phyloP scores from a whole-genome alignment of 768 basidiomycete genomes.

The Suillus placidus region DNA sequence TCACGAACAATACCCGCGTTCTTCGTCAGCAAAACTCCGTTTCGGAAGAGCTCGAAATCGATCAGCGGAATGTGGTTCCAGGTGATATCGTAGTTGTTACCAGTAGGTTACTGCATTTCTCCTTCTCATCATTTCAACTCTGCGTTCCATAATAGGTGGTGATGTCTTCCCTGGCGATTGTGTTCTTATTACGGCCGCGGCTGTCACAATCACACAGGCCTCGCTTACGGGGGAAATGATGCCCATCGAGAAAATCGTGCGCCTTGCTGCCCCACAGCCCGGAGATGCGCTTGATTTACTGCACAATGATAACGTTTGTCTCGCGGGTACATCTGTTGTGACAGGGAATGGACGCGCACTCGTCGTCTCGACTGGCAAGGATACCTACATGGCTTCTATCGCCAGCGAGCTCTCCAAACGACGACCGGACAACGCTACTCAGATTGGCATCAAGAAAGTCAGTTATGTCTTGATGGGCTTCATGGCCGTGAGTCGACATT shows the following conservation, averaged over 20 bases:
- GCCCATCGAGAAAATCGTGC: slow-evolving; percentile 35
- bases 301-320: slow-evolving; percentile 35
- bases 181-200: slow-evolving; percentile 35
- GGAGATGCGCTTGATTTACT: slow-evolving; percentile 31
- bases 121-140: neutral
- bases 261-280: slow-evolving; percentile 18
- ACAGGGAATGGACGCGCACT: slow-evolving; percentile 35
- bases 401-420: slow-evolving; percentile 35
- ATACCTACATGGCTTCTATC: slow-evolving; percentile 40
- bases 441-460: slow-evolving; percentile 36
- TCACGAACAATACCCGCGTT: slow-evolving; percentile 36
- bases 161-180: slow-evolving; percentile 42
- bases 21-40: slow-evolving; percentile 28
- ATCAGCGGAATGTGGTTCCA: slow-evolving; percentile 34
- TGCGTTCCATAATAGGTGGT: slow-evolving; percentile 25
- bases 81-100: slow-evolving; percentile 36
- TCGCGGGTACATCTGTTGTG: slow-evolving; percentile 38
- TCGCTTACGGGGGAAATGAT: slow-evolving; percentile 40
- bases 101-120: slow-evolving; percentile 21
- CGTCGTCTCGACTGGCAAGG: slow-evolving; percentile 34
- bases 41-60: slow-evolving; percentile 32
- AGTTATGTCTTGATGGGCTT: slow-evolving; percentile 35
- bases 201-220: slow-evolving; percentile 38
- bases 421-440: slow-evolving; percentile 37
- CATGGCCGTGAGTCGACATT: slow-evolving; percentile 27